A percentile compares a stretch with the other conserved stretches of the same genome.
Conservation (phyloP, 2,329 filamentous ascomycete genomes). For the Beauveria australis region DNA sequence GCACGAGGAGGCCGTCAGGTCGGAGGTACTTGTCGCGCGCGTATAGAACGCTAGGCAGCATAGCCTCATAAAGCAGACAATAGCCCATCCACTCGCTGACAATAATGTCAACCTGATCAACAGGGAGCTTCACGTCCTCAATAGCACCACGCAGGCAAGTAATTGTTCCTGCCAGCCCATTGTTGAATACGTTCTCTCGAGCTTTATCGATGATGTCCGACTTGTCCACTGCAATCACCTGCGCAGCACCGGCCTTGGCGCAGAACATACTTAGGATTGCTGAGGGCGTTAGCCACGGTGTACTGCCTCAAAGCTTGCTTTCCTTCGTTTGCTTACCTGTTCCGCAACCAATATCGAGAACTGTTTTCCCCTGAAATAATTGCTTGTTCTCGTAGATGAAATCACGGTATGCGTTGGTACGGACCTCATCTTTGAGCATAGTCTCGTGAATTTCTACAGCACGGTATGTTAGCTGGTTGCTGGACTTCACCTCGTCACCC, state of each 20-base stretch:
- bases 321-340: conserved; percentile 37
- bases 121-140: conserved; percentile 74
- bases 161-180: conserved; percentile 65
- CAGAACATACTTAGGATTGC: conserved; percentile 94
- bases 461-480: neutral
- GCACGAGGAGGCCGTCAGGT: conserved; percentile 73
- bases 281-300: conserved; percentile 14
- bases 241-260: conserved; percentile 76
- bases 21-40: conserved; percentile 81
- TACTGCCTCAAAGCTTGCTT: neutral
- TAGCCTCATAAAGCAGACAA: conserved; percentile 84
- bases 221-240: conserved; percentile 87
- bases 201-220: conserved; percentile 85
- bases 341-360: conserved; percentile 86
- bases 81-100: conserved; percentile 99
- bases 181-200: conserved; percentile 74
- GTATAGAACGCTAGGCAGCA: conserved; percentile 87
- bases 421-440: conserved; percentile 85
- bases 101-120: conserved; percentile 82
- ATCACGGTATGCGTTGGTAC: conserved; percentile 87
- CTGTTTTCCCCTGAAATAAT: conserved; percentile 75
- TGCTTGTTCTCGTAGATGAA: conserved; percentile 91
- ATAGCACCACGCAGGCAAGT: conserved; percentile 78
- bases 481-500: neutral
- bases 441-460: conserved; percentile 83